phyloP scores from a whole-genome alignment of 2,329 filamentous ascomycete genomes.

The Mollisia scopiformis region DNA sequence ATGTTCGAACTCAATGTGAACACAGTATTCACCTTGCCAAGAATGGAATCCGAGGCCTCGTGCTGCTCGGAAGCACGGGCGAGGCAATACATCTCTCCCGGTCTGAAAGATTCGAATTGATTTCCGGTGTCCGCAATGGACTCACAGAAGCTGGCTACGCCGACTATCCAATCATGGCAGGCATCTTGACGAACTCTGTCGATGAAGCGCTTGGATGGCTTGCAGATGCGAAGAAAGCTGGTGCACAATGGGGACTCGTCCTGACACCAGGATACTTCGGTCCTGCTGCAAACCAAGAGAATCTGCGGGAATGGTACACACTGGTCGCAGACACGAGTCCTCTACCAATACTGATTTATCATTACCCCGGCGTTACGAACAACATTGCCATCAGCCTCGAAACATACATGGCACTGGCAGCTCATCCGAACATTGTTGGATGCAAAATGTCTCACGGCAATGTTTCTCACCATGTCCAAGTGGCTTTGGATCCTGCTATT shows the following conservation, averaged over 20 bases:
- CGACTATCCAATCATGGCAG: constrained; percentile 60
- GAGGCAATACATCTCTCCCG: constrained; percentile 63
- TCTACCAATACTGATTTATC: constrained; percentile 63
- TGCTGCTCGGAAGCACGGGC: constrained; percentile 63
- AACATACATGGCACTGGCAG: constrained; percentile 57
- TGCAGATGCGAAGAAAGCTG: constrained; percentile 51
- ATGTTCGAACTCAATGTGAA: constrained; percentile 56
- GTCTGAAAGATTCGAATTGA: constrained; percentile 54
- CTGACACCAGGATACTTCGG: constrained; percentile 68
- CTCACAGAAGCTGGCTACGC: constrained; percentile 55
- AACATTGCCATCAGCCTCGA: constrained; percentile 58
- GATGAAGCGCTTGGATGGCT: constrained; percentile 56
- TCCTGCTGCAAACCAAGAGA: constrained; percentile 55
- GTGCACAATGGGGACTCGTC: constrained; percentile 66
- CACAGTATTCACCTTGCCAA: constrained; percentile 61
- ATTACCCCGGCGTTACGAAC: constrained; percentile 67
- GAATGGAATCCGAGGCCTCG: constrained; percentile 60
- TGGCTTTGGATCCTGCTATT: constrained; percentile 60
- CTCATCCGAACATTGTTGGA: constrained; percentile 67
- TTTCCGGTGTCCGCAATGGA: constrained; percentile 55
- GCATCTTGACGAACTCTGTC: constrained; percentile 57
- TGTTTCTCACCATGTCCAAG: constrained; percentile 61
- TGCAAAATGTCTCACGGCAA: constrained; percentile 70
- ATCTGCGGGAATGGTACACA: constrained; percentile 61
- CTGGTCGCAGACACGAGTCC: constrained; percentile 59